Evolutionary conservation across 208 protist genomes (phyloP).

Genomic region (Crithidia fasciculata): DNA sequence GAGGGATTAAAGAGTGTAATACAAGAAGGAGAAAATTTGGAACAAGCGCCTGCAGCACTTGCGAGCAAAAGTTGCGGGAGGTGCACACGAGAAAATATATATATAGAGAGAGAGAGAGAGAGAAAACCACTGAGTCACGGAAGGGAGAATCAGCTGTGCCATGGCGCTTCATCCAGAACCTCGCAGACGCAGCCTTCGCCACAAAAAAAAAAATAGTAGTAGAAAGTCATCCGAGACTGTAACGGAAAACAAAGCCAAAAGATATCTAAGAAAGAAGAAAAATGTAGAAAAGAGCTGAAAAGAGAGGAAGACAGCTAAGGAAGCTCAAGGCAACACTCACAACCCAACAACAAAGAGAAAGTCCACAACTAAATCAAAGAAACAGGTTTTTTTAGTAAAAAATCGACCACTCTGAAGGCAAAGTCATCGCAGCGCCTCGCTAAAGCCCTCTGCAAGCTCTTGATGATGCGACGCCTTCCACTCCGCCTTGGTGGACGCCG

Average conservation of each 20-base stretch:
- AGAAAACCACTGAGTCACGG: neutral
- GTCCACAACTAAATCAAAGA: no score
- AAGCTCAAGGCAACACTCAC: neutral
- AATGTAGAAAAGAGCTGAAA: neutral
- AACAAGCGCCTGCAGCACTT: neutral
- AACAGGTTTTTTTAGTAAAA: no score
- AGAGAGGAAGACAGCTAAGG: neutral
- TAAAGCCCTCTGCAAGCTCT: conserved; percentile 4
- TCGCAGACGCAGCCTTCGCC: no score
- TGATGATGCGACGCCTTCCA: conserved; percentile 14
- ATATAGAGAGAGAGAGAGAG: neutral
- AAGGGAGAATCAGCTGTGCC: no score
- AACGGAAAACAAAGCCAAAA: no score
- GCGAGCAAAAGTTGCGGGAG: no score
- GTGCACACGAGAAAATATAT: conserved; percentile 12
- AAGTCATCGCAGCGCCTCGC: conserved; percentile 4
- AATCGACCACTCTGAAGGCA: neutral
- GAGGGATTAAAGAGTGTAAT: no score
- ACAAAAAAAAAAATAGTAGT: no score
- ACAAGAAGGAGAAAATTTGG: conserved; percentile 1
- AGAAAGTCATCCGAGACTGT: no score
- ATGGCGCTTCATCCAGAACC: no score
- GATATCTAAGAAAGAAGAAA: conserved; percentile 9
- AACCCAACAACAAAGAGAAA: conserved; percentile 7
- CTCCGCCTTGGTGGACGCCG: neutral